Evolutionary conservation across 768 basidiomycete genomes (phyloP).

Genomic region (Mycena capillaripes): DNA sequence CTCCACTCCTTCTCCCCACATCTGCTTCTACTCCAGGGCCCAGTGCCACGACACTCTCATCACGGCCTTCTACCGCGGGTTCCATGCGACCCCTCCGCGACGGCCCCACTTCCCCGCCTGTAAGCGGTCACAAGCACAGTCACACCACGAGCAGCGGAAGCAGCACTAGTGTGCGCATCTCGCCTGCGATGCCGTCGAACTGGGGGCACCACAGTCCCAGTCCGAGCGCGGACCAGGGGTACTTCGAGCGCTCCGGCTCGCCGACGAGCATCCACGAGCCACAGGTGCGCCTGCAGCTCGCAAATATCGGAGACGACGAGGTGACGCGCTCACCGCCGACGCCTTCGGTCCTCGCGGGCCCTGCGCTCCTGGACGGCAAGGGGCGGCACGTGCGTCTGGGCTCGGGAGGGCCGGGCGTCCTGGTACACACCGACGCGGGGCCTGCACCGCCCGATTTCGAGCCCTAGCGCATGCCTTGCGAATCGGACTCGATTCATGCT

Average conservation of each 20-base stretch:
- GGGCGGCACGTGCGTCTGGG: constrained; percentile 25
- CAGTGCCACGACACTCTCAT: constrained; percentile 45
- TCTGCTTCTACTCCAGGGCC: constrained; percentile 41
- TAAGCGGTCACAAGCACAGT: constrained; percentile 34
- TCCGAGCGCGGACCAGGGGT: constrained; percentile 27
- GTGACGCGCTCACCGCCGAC: constrained; percentile 16
- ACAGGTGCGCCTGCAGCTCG: constrained; percentile 53
- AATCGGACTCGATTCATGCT: background rate
- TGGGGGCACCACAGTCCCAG: constrained; percentile 38
- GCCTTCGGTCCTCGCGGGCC: background rate
- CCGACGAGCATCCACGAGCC: constrained; percentile 53
- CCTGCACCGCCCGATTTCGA: constrained; percentile 19
- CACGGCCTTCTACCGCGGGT: constrained; percentile 61
- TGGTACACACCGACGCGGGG: constrained; percentile 32
- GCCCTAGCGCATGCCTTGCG: constrained; percentile 1
- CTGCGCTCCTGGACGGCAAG: constrained; percentile 29
- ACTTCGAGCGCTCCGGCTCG: constrained; percentile 52
- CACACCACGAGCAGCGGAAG: constrained; percentile 32
- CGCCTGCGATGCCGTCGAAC: constrained; percentile 29
- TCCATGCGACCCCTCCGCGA: constrained; percentile 54
- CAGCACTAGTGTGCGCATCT: constrained; percentile 31
- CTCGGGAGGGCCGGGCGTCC: constrained; percentile 24
- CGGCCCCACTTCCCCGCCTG: constrained; percentile 30
- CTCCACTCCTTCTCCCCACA: constrained; percentile 45
- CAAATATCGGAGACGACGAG: constrained; percentile 44